Percentiles rank a stretch among this genome's conserved stretches.
Evolutionary conservation across 768 basidiomycete species (phyloP).

Genomic region (Coprinellus micaceus): DNA sequence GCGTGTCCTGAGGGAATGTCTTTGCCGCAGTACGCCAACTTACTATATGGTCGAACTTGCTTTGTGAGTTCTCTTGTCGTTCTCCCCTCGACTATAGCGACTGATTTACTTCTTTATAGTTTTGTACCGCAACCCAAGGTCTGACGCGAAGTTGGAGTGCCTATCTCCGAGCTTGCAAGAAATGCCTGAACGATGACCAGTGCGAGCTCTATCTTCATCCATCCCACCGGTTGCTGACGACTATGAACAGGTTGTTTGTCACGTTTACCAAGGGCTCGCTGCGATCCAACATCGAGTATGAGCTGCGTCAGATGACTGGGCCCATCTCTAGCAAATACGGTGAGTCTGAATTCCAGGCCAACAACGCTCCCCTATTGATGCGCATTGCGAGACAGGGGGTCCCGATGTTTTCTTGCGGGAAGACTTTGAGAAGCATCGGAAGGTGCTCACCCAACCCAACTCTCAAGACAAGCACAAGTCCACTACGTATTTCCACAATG

Average conservation of each 20-base stretch:
- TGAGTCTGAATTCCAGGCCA: not conserved
- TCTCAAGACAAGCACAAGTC: too few species aligned
- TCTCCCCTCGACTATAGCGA: not conserved
- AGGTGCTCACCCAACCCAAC: too few species aligned
- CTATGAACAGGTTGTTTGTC: too few species aligned
- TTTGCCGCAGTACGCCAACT: slow-evolving; percentile 30
- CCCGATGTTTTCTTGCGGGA: not conserved
- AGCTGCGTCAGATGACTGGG: too few species aligned
- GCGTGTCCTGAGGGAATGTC: slow-evolving; percentile 27
- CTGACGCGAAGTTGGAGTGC: not conserved
- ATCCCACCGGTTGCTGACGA: too few species aligned
- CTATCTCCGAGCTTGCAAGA: not conserved
- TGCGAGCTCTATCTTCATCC: not conserved
- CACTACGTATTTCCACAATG: too few species aligned
- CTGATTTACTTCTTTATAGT: not conserved
- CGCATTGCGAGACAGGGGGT: too few species aligned
- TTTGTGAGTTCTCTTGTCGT: not conserved
- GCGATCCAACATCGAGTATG: too few species aligned
- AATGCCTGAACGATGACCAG: not conserved
- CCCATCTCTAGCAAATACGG: too few species aligned
- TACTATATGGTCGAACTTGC: slow-evolving; percentile 27
- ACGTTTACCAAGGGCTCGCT: too few species aligned
- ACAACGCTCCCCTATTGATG: not conserved
- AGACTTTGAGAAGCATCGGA: not conserved
- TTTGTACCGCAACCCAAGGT: not conserved